Base-by-base conservation (phyloP, 1,284 basidiomycete genomes). In the Meripilus lineatus region DNA sequence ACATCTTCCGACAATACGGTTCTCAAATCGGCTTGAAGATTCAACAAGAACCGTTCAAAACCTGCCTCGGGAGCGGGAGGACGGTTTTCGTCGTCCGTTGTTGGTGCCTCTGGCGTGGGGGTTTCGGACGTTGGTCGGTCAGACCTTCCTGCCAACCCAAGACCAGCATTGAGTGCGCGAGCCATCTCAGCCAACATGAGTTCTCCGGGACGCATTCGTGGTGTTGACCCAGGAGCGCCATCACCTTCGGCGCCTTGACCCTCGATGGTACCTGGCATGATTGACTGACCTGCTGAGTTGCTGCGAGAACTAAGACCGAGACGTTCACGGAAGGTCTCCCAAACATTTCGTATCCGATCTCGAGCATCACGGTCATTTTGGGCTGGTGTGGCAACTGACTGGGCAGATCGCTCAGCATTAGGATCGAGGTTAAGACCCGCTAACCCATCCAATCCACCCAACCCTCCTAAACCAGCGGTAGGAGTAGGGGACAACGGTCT, bases 31-130 rank as follows among this genome's bases (percentile, higher is more conserved):
- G 71, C 64, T 59, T 88, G 85, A 44, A 89, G 58, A 58, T 88
- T 84, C 30, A 84, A 62, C 50, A 89, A 64, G 65, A 89, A 89
- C 28, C 81, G 72, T 54, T 88, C 86, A 56, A 89, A 89, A 53
- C 79, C 83, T 45, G 79, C 83, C 51, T 83, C 81, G 2, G 76
- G 68, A 2, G 82, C 78, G n/a, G 70, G 49, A 1, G 53, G 28
- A 2, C 49, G 35, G 21, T 44, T 46, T 24, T 36, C 50, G 4
- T 52, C 44, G 13, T 51, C 49, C 38, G 25, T 21, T 10, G 28
- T 10, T 10, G 8, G 10, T 8, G 28, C 8, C 28, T 8, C 28
- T 30, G 28, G 8, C n/a, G 10, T 30, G n/a, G 28, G 10, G n/a
- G 28, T 30, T n/a, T 30, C 28, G 28, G 28, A 30, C n/a, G 8